Evolutionary conservation across 2,329 filamentous ascomycete species (phyloP), one percentile per base, ranked within the genome.

Genomic region (Trichoderma brevicompactum): DNA sequence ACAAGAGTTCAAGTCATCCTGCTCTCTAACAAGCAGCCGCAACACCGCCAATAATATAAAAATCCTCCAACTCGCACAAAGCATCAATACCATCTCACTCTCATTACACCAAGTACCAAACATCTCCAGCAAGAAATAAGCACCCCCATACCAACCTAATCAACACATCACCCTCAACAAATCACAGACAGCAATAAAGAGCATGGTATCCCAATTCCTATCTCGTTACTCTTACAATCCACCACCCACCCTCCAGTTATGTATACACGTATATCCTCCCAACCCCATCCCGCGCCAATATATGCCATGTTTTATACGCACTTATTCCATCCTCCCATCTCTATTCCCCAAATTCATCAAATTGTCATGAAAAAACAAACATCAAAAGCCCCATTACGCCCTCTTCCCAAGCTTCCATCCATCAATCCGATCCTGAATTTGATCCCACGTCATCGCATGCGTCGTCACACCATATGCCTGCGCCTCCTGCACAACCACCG

Each of bases 401-500:
- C 79, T 75, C 73, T 85, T 86, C 5, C 94, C 94, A 68, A 98
- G 78, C 72, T 92, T 89, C 92, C 94, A 97, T 74, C 85, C 84
- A 50, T 89, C 86, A 72, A 98, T 95, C 63, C 90, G 84, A 65
- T 93, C 89, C 80, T 98, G 93, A 49, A 98, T 94, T 77, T 96
- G 91, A 60, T 90, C 89, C 94, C 95, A 98, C 32, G 83, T 83
- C 76, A 96, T 86, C 38, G 88, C 81, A 70, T 86, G 89, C 69
- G 87, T 83, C 72, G 83, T 87, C 34, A 89, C 82, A 0, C 89
- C 89, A 63, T 89, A 86, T 70, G 91, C 84, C 74, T 94, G 88
- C 28, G 92, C 92, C 80, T 97, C 94, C 81, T 98, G 94, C 72
- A 99, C 75, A 50, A 99, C 94, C 28, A 99, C 93, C 0, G 95